Evolutionary conservation across 192 early-diverging fungal genomes (phyloP), one percentile per base, ranked within the genome.

Genomic region (Spizellomyces punctatus): DNA sequence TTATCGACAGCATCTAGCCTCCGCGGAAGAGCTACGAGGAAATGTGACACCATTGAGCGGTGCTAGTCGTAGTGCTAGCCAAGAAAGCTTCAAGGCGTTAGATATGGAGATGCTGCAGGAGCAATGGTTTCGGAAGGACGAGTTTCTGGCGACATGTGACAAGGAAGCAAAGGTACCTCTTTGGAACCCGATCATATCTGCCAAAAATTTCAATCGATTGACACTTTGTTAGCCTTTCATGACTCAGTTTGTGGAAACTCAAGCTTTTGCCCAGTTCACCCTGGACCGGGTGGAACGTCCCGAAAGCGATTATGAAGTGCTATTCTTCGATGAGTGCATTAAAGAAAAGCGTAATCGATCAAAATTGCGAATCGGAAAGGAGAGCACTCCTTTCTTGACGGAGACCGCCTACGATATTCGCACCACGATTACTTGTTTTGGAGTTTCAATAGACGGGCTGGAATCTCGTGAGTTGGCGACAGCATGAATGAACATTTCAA

Each of bases 241-340:
- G 69, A 82, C 86, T 2, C 72, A 73, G 14, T 82, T 94, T 21
- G 71, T 89, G 6, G 86, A 89, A 46, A 91, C 92, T 0, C 92
- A 93, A 74, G 83, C 89, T 61, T 94, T 92, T 81, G 82, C 85
- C 5, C 92, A 94, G 63, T 94, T 94, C 70, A 89, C 88, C 21
- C 79, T 87, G 27, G 91, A 93, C 55, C 81, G 92, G 12, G 65
- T 92, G 10, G 84, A 87, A 46, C 82, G 89, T 8, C 80, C 86
- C 12, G 73, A 79, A 47, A 75, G 76, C 6, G 89, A 94, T 60
- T 88, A 85, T 44, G 91, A 93, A 52, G 86, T 91, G 9, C 76
- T 91, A 7, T 88, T 91, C 71, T 94, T 94, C 81, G 92, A 94
- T 73, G 92, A 94, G 64, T 79, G 82, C 43, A 91, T 94, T 70